Percentiles rank a stretch among this genome's conserved stretches.
These are phyloP conservation scores for Citrullus amarus DNA, from an alignment of 306 rosid species.

Conservation along the genomic window DNA sequence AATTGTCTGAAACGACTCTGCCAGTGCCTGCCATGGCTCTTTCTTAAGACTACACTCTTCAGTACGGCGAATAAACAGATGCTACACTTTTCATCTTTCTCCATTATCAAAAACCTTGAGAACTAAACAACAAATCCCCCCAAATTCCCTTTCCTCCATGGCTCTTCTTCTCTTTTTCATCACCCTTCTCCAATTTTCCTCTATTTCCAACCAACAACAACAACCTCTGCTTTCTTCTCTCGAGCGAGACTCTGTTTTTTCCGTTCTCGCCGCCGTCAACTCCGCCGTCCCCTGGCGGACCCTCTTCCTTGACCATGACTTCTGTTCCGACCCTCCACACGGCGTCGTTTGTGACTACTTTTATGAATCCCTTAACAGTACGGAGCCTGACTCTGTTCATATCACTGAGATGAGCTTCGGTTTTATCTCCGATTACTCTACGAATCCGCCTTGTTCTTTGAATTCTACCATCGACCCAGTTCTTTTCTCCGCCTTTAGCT, in stretches of 20 bases:
- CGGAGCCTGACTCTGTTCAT: conserved; percentile 22
- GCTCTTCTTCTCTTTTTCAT: conserved; percentile 15
- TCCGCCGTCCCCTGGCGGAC: conserved; percentile 51
- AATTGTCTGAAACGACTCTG: not conserved
- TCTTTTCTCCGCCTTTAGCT: conserved; percentile 44
- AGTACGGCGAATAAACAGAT: not conserved
- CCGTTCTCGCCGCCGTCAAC: conserved; percentile 50
- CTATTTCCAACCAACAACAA: conserved; percentile 17
- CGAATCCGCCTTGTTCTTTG: conserved; percentile 60
- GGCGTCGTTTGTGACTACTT: conserved; percentile 52
- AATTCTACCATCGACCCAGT: conserved; percentile 40
- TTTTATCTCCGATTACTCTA: conserved; percentile 47
- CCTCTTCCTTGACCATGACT: conserved; percentile 45
- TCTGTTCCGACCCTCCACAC: conserved; percentile 58
- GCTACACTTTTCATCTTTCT: not conserved
- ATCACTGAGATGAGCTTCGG: conserved; percentile 61
- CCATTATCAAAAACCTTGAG: not conserved
- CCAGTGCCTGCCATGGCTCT: not conserved
- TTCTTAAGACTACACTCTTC: not conserved
- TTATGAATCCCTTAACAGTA: not conserved
- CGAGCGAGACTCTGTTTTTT: conserved; percentile 39
- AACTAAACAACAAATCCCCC: not conserved
- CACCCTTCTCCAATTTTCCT: conserved; percentile 3
- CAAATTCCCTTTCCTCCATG: conserved; percentile 19
- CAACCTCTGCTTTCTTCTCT: conserved; percentile 27